phyloP scores from a whole-genome alignment of 768 basidiomycete species.

The Termitomyces eurrhizus region DNA sequence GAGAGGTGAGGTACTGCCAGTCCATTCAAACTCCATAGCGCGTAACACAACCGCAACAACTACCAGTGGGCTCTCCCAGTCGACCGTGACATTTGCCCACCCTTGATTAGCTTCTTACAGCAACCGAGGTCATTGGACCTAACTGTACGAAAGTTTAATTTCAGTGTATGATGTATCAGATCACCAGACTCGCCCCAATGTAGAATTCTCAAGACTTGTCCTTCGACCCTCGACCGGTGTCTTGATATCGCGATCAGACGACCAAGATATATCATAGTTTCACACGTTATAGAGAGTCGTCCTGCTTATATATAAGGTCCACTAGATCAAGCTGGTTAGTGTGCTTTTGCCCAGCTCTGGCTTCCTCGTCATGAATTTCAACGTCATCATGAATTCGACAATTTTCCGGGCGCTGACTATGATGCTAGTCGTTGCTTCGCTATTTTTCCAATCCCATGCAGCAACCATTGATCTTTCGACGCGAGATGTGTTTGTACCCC shows the following conservation, averaged over 20 bases:
- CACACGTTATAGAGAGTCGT: background rate
- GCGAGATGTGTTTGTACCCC: conserved; percentile 39
- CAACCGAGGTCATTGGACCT: background rate
- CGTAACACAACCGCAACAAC: too few relatives aligned
- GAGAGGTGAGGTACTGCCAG: too few relatives aligned
- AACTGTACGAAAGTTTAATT: background rate
- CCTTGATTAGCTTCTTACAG: too few relatives aligned
- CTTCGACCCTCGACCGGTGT: background rate
- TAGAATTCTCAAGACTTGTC: background rate
- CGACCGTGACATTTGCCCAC: too few relatives aligned
- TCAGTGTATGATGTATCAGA: background rate
- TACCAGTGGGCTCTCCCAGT: too few relatives aligned
- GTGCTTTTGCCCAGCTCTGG: background rate
- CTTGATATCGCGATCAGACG: conserved; percentile 4
- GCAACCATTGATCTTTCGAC: background rate
- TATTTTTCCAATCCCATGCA: conserved; percentile 3
- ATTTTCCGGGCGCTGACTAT: background rate
- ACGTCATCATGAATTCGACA: background rate
- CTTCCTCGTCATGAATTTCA: background rate
- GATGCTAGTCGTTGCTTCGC: conserved; percentile 8
- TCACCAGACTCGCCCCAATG: background rate
- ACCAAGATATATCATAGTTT: background rate
- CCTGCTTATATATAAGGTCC: background rate
- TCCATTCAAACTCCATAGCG: too few relatives aligned
- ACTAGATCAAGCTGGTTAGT: background rate